Percentiles rank a stretch among this genome's conserved stretches.
Conservation (phyloP, 2,329 filamentous ascomycete genomes). For the Epichloe amarillans region DNA sequence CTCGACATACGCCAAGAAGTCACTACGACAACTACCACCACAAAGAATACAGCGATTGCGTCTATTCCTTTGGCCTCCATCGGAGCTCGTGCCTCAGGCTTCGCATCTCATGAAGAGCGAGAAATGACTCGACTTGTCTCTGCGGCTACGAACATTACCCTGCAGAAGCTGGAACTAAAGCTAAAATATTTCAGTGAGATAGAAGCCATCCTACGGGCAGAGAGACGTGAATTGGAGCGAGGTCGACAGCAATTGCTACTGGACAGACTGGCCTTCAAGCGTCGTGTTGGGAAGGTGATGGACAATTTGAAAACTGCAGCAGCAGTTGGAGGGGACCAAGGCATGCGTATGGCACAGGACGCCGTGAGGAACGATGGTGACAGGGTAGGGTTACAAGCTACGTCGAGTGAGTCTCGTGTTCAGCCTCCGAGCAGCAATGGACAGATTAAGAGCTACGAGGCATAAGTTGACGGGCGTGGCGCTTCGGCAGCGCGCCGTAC, state of each 20-base stretch:
- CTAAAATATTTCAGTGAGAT: constrained; percentile 94
- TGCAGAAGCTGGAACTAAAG: constrained; percentile 93
- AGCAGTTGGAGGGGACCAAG: constrained; percentile 35
- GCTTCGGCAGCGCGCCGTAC: neutral
- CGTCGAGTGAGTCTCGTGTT: constrained; percentile 28
- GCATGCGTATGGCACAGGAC: constrained; percentile 33
- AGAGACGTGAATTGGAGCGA: constrained; percentile 83
- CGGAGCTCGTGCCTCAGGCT: constrained; percentile 70
- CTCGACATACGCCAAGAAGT: constrained; percentile 41
- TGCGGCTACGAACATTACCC: constrained; percentile 80
- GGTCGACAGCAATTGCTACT: constrained; percentile 87
- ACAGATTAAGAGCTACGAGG: constrained; percentile 44
- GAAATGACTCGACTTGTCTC: constrained; percentile 92
- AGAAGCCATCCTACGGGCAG: constrained; percentile 80
- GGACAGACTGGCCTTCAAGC: constrained; percentile 81
- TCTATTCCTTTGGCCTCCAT: constrained; percentile 77
- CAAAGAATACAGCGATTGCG: constrained; percentile 40
- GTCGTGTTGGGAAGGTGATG: constrained; percentile 72
- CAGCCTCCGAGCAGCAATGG: constrained; percentile 43
- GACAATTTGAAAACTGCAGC: constrained; percentile 51
- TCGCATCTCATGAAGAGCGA: constrained; percentile 91
- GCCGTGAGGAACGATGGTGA: constrained; percentile 31
- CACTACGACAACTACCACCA: constrained; percentile 37
- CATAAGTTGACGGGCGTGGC: constrained; percentile 18
- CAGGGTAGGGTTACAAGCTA: constrained; percentile 39